phyloP scores from a whole-genome alignment of 164 flowering plant genomes.

The Nymphaea colorata region DNA sequence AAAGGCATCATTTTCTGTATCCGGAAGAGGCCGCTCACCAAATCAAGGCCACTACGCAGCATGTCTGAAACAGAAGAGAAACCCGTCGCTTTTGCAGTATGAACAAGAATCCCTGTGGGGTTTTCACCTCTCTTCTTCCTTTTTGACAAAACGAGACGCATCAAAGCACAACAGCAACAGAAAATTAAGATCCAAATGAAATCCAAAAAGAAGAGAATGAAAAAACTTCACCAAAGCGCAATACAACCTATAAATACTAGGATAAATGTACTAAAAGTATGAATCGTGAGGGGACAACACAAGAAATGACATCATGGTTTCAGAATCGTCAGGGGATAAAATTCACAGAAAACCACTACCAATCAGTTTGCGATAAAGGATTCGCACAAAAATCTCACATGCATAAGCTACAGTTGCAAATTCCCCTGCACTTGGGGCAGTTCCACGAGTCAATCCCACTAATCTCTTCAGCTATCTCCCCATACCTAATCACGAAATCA shows the following conservation, averaged over 20 bases:
- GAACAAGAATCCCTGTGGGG: slow-evolving; percentile 70
- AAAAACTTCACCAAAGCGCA: too few species aligned
- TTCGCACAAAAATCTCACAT: slow-evolving; percentile 29
- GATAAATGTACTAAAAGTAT: too few species aligned
- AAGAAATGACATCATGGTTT: too few species aligned
- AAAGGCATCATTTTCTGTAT: too few species aligned
- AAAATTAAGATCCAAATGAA: not conserved
- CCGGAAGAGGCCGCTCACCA: not conserved
- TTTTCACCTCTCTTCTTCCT: slow-evolving; percentile 75
- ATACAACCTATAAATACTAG: too few species aligned
- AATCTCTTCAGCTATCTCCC: slow-evolving; percentile 68
- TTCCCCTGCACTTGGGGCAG: slow-evolving; percentile 82
- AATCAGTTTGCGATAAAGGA: not conserved
- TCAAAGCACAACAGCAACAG: not conserved
- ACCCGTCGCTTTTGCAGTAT: slow-evolving; percentile 64
- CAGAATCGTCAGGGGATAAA: too few species aligned
- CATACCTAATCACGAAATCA: slow-evolving; percentile 39
- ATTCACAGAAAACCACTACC: too few species aligned
- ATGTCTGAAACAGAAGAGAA: slow-evolving; percentile 69
- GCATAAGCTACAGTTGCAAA: slow-evolving; percentile 90
- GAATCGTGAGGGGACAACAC: too few species aligned
- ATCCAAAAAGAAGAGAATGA: too few species aligned
- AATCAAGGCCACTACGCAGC: slow-evolving; percentile 17
- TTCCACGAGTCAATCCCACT: slow-evolving; percentile 36
- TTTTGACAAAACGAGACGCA: not conserved